These are phyloP conservation scores for Hydrangea macrophylla DNA, from an alignment of 148 eudicot species.

Conservation along the genomic window DNA sequence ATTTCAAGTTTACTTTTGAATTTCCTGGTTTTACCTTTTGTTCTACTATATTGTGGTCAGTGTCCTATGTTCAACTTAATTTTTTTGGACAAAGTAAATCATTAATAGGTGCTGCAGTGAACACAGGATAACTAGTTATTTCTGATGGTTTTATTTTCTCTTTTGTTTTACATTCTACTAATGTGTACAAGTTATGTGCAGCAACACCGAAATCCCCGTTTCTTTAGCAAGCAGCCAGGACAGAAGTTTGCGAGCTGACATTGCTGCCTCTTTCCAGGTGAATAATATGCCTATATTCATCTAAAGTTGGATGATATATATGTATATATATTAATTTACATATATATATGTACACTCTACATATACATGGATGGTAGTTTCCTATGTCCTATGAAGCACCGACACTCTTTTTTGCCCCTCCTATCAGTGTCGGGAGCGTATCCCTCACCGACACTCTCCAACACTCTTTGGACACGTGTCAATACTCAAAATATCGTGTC, in stretches of 20 bases:
- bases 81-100: neutral
- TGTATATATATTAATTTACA: neutral
- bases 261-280: conserved; percentile 99
- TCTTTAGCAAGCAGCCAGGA: conserved; percentile 73
- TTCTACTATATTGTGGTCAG: neutral
- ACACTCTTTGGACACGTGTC: no score
- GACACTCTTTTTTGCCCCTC: no score
- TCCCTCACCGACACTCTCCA: no score
- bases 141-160: neutral
- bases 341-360: neutral
- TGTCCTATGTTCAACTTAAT: neutral
- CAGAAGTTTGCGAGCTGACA: conserved; percentile 72
- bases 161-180: neutral
- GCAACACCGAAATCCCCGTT: conserved; percentile 66
- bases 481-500: no score
- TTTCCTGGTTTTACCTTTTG: neutral
- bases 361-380: no score
- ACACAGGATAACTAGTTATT: neutral
- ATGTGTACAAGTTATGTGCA: conserved; percentile 28
- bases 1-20: neutral
- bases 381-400: no score
- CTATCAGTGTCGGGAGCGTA: no score
- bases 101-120: neutral
- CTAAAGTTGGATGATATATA: no score
- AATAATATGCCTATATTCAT: no score